Base-by-base conservation (phyloP, 305 asterid genomes). In the Ilex paraguariensis region DNA sequence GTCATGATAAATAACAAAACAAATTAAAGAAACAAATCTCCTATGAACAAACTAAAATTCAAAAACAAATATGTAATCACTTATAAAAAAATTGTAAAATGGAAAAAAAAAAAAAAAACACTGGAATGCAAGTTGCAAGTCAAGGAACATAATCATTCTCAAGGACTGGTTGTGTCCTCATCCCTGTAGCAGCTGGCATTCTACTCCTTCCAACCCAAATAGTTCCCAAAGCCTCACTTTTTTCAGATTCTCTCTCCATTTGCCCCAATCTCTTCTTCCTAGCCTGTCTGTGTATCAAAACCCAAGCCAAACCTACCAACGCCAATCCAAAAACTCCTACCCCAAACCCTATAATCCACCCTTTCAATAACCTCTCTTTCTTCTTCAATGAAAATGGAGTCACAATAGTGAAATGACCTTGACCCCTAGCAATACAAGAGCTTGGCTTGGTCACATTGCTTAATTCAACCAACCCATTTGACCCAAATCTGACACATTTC, bases 121-220 rank as follows among this genome's bases (percentile, higher is more conserved):
- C 13, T 16, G 7, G 42, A 67, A 56, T 61, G 40, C 30, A 11
- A 31, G 45, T 80, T 61, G 40, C 30, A 11, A 31, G 45, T 80
- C 70, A 88, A 68, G 98, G 95, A 51, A 77, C 64, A 66, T 79
- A 83, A 28, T 65, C 79, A 71, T 64, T 69, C 65, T 88, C 98
- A 77, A 91, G 79, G 62, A 56, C 76, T 53, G 98, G 95, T 64
- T 79, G 88, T 42, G 96, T 91, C 74, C 96, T 86, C 68, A 86
- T 84, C 69, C 79, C 82, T 60, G 90, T 64, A 68, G 96, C 98
- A n/a, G 76, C 40, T 57, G 88, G 92, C 96, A 91, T 80, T 82
- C 83, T 88, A 70, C 95, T 88, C 16, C 58, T 66, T 12, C 96
- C 94, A 77, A 91, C 68, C 96, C 96, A 88, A 45, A 70, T 56